Evolutionary conservation across 2,329 filamentous ascomycete genomes (phyloP).

Genomic region (Colletotrichum spaethianum): DNA sequence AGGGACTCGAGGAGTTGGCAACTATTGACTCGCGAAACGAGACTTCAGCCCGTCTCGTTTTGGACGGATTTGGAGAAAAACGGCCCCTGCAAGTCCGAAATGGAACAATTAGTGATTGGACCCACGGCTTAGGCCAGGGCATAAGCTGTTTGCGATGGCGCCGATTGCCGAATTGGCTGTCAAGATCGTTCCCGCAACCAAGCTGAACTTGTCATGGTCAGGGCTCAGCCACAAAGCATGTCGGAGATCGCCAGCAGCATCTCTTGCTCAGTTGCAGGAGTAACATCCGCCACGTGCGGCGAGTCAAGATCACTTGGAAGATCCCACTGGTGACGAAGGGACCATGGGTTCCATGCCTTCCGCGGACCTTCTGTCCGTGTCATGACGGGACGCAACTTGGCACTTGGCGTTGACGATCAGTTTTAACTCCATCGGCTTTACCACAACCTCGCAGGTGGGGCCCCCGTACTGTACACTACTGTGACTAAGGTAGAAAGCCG

Average conservation of each 20-base stretch:
- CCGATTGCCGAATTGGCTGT: conserved; percentile 19
- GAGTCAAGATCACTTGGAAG: background rate
- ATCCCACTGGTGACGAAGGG: background rate
- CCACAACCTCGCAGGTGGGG: background rate
- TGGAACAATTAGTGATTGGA: conserved; percentile 24
- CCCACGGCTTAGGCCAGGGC: background rate
- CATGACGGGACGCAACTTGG: background rate
- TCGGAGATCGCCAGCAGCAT: background rate
- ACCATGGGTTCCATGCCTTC: background rate
- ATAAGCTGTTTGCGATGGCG: background rate
- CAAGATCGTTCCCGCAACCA: background rate
- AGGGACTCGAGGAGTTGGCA: background rate
- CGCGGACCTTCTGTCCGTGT: background rate
- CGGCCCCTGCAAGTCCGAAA: conserved; percentile 8
- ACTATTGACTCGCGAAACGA: background rate
- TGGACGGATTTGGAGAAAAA: conserved; percentile 20
- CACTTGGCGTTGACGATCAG: background rate
- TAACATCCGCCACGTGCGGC: background rate
- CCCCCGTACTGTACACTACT: too few species aligned
- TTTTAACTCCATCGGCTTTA: background rate
- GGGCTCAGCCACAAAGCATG: background rate
- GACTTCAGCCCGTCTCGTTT: background rate
- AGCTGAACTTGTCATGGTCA: background rate
- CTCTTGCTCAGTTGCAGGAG: background rate
- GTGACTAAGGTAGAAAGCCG: background rate